A percentile compares a stretch with the other conserved stretches of the same genome.
Conservation (phyloP, 2,329 filamentous ascomycete genomes). For the Nemania sp. region DNA sequence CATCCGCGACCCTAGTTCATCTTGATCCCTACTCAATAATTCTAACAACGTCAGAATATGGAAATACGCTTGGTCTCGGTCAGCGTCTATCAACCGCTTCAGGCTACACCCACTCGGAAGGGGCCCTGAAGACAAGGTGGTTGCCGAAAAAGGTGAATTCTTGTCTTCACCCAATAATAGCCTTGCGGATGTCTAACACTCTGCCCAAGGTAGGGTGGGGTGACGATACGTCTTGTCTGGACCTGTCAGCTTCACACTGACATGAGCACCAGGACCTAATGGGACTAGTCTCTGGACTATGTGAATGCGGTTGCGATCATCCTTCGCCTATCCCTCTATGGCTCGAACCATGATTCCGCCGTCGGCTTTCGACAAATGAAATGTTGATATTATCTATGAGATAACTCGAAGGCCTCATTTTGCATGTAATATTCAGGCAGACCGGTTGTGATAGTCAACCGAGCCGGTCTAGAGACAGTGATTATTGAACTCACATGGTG, state of each 20-base stretch:
- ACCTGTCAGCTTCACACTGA: constrained; percentile 26
- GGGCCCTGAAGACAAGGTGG: constrained; percentile 21
- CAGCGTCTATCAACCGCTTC: constrained; percentile 17
- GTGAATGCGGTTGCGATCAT: constrained; percentile 24
- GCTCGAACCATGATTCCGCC: constrained; percentile 19
- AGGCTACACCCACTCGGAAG: constrained; percentile 27
- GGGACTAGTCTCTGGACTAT: constrained; percentile 21
- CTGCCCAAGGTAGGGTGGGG: constrained; percentile 24
- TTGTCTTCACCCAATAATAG: constrained; percentile 19
- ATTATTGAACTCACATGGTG: constrained; percentile 20
- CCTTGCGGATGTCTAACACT: constrained; percentile 17
- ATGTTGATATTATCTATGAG: constrained; percentile 18
- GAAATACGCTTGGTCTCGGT: constrained; percentile 16
- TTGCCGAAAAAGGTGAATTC: constrained; percentile 11
- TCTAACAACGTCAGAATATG: constrained; percentile 18
- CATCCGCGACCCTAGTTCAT: constrained; percentile 17
- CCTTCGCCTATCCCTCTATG: constrained; percentile 19
- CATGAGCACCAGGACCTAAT: constrained; percentile 14
- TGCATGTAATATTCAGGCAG: constrained; percentile 12
- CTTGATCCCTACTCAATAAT: constrained; percentile 22
- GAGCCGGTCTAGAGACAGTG: constrained; percentile 18
- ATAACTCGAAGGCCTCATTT: constrained; percentile 7
- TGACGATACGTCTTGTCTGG: constrained; percentile 28
- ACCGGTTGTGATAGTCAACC: constrained; percentile 21
- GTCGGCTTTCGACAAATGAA: constrained; percentile 21